Evolutionary conservation across 2,329 filamentous ascomycete species (phyloP).

Genomic region (Fonsecaea erecta): DNA sequence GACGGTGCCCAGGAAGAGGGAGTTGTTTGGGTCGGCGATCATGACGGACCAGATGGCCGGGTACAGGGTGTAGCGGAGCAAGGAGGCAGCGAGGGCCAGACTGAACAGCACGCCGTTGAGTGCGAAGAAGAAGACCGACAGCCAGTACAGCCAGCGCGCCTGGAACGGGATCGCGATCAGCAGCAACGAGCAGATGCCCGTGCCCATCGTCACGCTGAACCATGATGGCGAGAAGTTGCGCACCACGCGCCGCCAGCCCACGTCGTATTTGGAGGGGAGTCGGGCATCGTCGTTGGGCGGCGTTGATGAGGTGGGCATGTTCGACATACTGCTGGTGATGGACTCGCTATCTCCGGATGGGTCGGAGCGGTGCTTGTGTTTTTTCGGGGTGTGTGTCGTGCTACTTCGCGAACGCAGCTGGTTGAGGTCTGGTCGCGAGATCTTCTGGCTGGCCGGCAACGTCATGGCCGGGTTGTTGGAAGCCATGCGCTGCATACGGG

Average conservation of each 20-base stretch:
- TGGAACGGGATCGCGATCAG: slow-evolving; percentile 67
- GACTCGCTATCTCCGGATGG: slow-evolving; percentile 12
- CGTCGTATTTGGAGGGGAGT: slow-evolving; percentile 43
- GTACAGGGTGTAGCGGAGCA: slow-evolving; percentile 67
- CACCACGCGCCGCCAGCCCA: slow-evolving; percentile 46
- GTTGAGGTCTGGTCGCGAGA: slow-evolving; percentile 5
- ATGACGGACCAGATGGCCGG: slow-evolving; percentile 69
- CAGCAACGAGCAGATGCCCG: slow-evolving; percentile 68
- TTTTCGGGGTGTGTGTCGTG: neutral
- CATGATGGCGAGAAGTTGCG: slow-evolving; percentile 54
- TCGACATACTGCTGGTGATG: neutral
- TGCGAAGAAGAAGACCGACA: slow-evolving; percentile 65
- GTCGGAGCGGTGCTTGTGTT: slow-evolving; percentile 4
- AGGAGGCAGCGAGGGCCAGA: slow-evolving; percentile 52
- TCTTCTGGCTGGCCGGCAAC: slow-evolving; percentile 22
- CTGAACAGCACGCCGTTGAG: slow-evolving; percentile 65
- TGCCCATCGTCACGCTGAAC: slow-evolving; percentile 69
- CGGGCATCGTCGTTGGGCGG: neutral
- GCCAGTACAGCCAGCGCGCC: slow-evolving; percentile 60
- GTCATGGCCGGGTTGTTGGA: slow-evolving; percentile 38
- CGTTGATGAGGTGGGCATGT: neutral
- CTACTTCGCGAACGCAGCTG: slow-evolving; percentile 4
- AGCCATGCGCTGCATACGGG: slow-evolving; percentile 29
- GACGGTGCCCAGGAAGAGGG: slow-evolving; percentile 70
- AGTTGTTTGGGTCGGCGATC: slow-evolving; percentile 69